Evolutionary conservation across 176 grass and related monocot species (phyloP).

Genomic region (Musa schizocarpa): DNA sequence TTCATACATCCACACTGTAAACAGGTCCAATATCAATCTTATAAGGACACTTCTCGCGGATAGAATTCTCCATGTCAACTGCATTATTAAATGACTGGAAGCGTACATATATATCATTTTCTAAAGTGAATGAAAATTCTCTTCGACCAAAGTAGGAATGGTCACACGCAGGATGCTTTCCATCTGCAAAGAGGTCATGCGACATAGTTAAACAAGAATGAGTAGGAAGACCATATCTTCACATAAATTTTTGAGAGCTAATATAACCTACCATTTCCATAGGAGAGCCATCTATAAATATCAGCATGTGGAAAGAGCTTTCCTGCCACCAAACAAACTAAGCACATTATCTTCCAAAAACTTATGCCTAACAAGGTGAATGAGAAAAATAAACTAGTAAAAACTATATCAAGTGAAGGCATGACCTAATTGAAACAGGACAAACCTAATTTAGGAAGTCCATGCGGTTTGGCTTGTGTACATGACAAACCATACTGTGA

Average conservation of each 20-base stretch:
- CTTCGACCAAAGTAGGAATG: conserved; percentile 63
- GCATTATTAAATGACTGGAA: conserved; percentile 79
- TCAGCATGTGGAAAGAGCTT: conserved; percentile 73
- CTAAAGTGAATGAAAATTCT: conserved; percentile 88
- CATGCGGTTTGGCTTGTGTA: neutral
- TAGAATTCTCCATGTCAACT: conserved; percentile 60
- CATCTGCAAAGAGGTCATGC: conserved; percentile 36
- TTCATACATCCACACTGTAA: conserved; percentile 75
- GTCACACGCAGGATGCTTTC: conserved; percentile 84
- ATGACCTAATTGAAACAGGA: neutral
- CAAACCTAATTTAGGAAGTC: neutral
- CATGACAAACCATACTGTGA: neutral
- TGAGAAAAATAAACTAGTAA: neutral
- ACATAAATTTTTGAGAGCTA: neutral
- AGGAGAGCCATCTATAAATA: conserved; percentile 85
- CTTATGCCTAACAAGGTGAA: neutral
- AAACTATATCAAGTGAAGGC: neutral
- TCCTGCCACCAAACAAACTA: conserved; percentile 31
- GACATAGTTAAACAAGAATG: neutral
- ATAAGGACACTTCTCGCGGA: conserved; percentile 78
- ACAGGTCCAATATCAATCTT: conserved; percentile 95
- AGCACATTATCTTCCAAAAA: conserved; percentile 11
- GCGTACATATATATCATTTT: conserved; percentile 81
- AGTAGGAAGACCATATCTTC: neutral
- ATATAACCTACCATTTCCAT: conserved; percentile 64